Percentiles rank a stretch among this genome's conserved stretches.
These are phyloP conservation scores for Cytospora schulzeri DNA, from an alignment of 2,329 filamentous ascomycete species.

Conservation along the genomic window DNA sequence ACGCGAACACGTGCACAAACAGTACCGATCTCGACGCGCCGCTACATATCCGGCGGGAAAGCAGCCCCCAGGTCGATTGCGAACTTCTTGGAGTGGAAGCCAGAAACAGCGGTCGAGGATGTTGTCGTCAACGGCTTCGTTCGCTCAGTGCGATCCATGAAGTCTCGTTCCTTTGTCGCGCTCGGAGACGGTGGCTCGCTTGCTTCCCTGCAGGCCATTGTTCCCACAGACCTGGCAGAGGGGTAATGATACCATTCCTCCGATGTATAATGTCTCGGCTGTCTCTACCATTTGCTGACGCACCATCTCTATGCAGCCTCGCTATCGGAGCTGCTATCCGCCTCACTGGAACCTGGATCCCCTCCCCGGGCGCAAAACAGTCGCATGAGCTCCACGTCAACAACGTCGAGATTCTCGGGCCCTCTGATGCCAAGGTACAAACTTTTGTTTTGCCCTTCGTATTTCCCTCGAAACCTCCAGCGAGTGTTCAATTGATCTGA, in stretches of 20 bases:
- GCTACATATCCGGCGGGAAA: conserved; percentile 30
- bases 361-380: conserved; percentile 69
- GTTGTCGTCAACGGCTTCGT: conserved; percentile 77
- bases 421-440: conserved; percentile 74
- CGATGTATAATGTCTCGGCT: conserved; percentile 32
- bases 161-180: conserved; percentile 79
- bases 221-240: conserved; percentile 70
- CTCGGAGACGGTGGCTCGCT: conserved; percentile 86
- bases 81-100: conserved; percentile 57
- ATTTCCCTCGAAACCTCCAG: not conserved
- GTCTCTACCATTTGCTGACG: conserved; percentile 35
- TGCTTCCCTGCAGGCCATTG: conserved; percentile 76
- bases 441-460: not conserved
- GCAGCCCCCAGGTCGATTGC: conserved; percentile 50
- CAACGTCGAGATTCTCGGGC: conserved; percentile 69
- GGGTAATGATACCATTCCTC: conserved; percentile 57
- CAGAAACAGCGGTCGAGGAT: conserved; percentile 46
- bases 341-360: conserved; percentile 75
- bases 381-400: conserved; percentile 79
- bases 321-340: conserved; percentile 80
- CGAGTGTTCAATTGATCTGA: conserved; percentile 21
- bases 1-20: not conserved
- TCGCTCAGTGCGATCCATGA: conserved; percentile 83
- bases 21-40: conserved; percentile 9
- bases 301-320: conserved; percentile 56